Base-by-base conservation (phyloP, 2,329 filamentous ascomycete genomes). In the Claviceps sp. region DNA sequence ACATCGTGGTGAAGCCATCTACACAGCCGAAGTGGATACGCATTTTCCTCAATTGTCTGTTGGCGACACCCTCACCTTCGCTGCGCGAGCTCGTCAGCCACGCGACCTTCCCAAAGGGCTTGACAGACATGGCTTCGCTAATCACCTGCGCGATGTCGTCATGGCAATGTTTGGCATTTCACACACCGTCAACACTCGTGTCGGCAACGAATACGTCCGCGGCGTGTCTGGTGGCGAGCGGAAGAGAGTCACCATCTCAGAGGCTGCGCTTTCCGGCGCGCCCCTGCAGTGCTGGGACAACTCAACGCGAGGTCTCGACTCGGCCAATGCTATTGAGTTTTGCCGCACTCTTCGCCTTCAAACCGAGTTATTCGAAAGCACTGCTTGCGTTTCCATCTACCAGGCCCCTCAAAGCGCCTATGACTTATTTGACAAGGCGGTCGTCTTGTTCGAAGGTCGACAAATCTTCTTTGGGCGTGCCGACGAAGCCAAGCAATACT, bases 1-100 rank as follows among this genome's bases (percentile, higher is more conserved):
- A 55, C 89, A 91, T 70, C 82, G 86, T 30, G 88, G 88, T 57
- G 88, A 94, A 68, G 86, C 86, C 55, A 90, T 93, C 64, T 93
- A 93, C 69, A 90, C 86, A 0, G 86, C 86, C 54, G 87, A 93
- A 65, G 83, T 87, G 38, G 89, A 94, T 63, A 83, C 86, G 4
- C 86, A 90, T 67, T 90, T 90, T 62, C 85, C 86, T 13, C 78
- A 83, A 69, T 69, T 93, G 60, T 82, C 79, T 1, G 87, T 91
- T 44, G 85, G 85, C 49, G 84, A 91, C 60, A 93, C 87, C 1
- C 74, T 91, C 47, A 83, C 80, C 51, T 91, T 91, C 56, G 87
- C 87, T 18, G 85, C 87, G 4, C 73, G 79, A 18, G 84, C 86
- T 5, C 76, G 84, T 52, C 78, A 83, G 48, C 83, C 84, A 2